Conservation (phyloP, 164 flowering plant genomes). For the Kalanchoe fedtschenkoi region DNA sequence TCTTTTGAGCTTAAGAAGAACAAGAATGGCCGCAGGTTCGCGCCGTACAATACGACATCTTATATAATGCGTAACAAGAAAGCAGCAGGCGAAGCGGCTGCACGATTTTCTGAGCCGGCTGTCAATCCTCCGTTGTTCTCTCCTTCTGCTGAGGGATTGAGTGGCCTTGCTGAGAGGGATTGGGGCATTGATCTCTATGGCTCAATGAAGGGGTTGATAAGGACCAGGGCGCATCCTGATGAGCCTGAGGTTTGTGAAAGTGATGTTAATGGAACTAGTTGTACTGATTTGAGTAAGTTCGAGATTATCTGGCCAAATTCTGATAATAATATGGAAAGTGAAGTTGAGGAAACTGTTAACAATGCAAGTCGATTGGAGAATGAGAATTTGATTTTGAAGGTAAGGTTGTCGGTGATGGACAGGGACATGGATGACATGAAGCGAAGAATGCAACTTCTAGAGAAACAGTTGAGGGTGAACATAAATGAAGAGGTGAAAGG, state of each 20-base stretch:
- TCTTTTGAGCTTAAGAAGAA: background rate
- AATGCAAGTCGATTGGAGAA: background rate
- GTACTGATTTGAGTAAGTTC: background rate
- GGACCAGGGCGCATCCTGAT: background rate
- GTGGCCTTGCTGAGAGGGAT: background rate
- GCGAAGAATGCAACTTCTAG: background rate
- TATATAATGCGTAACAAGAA: background rate
- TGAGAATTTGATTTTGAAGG: background rate
- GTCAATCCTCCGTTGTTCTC: background rate
- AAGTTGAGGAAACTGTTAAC: background rate
- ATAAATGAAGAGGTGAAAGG: background rate
- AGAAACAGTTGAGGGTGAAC: background rate
- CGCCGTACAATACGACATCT: background rate
- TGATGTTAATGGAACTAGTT: background rate
- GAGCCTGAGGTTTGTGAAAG: background rate
- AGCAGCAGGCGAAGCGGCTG: background rate
- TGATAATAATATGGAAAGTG: background rate
- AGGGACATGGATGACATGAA: background rate
- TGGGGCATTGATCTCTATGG: constrained; percentile 1
- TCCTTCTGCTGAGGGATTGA: background rate
- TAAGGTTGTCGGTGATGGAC: background rate
- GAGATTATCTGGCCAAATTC: background rate
- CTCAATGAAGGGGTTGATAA: constrained; percentile 1
- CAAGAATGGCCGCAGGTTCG: background rate
- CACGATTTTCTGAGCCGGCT: background rate